Evolutionary conservation across 805 yeast genomes (phyloP), one percentile per base, ranked within the genome.

Genomic region (Schwanniomyces pseudopolymorphus): DNA sequence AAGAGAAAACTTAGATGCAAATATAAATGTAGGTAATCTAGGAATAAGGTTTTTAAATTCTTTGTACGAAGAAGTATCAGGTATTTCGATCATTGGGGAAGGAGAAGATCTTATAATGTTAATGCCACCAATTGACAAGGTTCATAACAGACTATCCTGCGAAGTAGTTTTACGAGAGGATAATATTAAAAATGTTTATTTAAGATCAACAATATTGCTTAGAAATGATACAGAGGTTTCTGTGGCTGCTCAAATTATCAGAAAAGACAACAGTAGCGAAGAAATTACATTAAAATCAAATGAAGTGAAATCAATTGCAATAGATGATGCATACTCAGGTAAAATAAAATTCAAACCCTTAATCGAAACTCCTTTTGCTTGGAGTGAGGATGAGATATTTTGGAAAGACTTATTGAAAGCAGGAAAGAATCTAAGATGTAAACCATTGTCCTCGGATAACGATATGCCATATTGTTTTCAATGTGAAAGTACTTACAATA

Each of bases 91-190:
- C 1, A 81, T 84, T 10, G 77, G 84, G 7, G 97, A 89, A 58
- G 97, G 97, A 3, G 96, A 90, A 59, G 84, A 86, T 19, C 60
- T 92, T 9, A 81, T 84, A 53, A 78, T 81, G 59, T 65, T 92
- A 47, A 60, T 70, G 1, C 96, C 97, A 0, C 74, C 85, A 0
- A 59, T 77, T 0, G 54, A 77, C 43, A 80, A 80, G 2, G 80
- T 85, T 27, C 96, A 89, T 57, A 84, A 81, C 57, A 72, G 98
- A 54, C 61, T 94, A 11, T 78, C 84, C 0, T 84, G 92, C 56
- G 90, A 87, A 33, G 78, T 91, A 26, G 70, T 65, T 6, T 71
- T 92, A 27, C 81, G 86, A 2, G 83, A 78, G 3, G 94, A 89
- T 52, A 87, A 86, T 53, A 86, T 92, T 13, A 94, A 94, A 62